Percentiles rank a stretch among this genome's conserved stretches.
Evolutionary conservation across 305 asterid species (phyloP).

Genomic region (Solanum chacoense): DNA sequence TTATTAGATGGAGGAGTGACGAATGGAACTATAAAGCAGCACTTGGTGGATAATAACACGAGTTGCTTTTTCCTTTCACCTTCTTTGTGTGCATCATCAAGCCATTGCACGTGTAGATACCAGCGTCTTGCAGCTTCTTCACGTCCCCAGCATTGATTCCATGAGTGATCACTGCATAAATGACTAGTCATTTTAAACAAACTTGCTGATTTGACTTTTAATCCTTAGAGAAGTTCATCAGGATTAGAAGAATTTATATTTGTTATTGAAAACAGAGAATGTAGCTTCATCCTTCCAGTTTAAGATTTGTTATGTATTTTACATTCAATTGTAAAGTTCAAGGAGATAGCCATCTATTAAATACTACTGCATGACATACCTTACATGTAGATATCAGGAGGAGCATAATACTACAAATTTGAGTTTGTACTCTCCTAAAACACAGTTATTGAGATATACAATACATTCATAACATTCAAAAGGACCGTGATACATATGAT

Average conservation of each 20-base stretch:
- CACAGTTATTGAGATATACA: background rate
- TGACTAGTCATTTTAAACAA: background rate
- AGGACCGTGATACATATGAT: background rate
- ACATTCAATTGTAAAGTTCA: background rate
- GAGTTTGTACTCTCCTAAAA: background rate
- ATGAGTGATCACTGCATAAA: conserved; percentile 63
- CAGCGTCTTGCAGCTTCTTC: conserved; percentile 97
- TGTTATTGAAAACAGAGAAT: conserved; percentile 2
- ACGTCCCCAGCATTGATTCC: conserved; percentile 99
- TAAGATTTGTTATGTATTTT: background rate
- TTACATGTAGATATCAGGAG: background rate
- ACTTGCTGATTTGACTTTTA: background rate
- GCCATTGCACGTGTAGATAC: conserved; percentile 92
- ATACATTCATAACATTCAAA: background rate
- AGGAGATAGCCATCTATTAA: background rate
- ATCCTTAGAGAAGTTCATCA: background rate
- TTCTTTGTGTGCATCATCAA: conserved; percentile 97
- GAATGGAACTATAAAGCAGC: background rate
- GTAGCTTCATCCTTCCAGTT: background rate
- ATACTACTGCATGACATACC: background rate
- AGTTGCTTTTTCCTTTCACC: conserved; percentile 35
- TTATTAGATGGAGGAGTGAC: background rate
- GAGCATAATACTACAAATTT: background rate
- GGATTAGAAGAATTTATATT: background rate
- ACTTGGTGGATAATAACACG: background rate